Evolutionary conservation across 768 basidiomycete species (phyloP).

Genomic region (Sporobolomyces pararoseus): DNA sequence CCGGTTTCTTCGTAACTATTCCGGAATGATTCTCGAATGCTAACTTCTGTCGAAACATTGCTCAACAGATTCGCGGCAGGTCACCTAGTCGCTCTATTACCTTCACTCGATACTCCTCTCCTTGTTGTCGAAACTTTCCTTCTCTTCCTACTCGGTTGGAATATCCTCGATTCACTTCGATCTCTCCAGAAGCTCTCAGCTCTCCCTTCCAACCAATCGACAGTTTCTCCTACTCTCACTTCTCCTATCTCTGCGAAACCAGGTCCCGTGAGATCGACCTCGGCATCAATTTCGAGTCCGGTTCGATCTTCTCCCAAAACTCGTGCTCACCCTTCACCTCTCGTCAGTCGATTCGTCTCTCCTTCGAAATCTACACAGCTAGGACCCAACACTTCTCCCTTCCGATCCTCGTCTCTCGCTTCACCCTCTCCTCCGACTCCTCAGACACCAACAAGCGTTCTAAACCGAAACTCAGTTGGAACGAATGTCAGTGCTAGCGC

Average conservation of each 20-base stretch:
- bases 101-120: slow-evolving; percentile 33
- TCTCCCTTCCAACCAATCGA: slow-evolving; percentile 17
- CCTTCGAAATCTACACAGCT: background rate
- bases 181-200: slow-evolving; percentile 31
- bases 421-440: slow-evolving; percentile 21
- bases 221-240: background rate
- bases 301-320: slow-evolving; percentile 35
- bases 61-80: slow-evolving; percentile 29
- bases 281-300: background rate
- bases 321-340: slow-evolving; percentile 22
- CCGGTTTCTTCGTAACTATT: too few species aligned
- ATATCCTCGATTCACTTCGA: slow-evolving; percentile 38
- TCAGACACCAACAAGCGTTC: slow-evolving; percentile 21
- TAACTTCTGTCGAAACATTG: too few species aligned
- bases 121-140: slow-evolving; percentile 29
- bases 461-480: slow-evolving; percentile 1
- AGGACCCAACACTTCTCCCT: slow-evolving; percentile 19
- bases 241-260: slow-evolving; percentile 12
- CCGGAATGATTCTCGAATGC: too few species aligned
- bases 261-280: background rate
- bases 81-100: slow-evolving; percentile 26
- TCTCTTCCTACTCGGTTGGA: slow-evolving; percentile 35
- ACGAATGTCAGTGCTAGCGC: slow-evolving; percentile 1
- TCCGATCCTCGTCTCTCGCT: slow-evolving; percentile 27
- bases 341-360: slow-evolving; percentile 12